These are phyloP conservation scores for Gracilaria caudata DNA, from an alignment of 23 red algal species.

Conservation along the genomic window DNA sequence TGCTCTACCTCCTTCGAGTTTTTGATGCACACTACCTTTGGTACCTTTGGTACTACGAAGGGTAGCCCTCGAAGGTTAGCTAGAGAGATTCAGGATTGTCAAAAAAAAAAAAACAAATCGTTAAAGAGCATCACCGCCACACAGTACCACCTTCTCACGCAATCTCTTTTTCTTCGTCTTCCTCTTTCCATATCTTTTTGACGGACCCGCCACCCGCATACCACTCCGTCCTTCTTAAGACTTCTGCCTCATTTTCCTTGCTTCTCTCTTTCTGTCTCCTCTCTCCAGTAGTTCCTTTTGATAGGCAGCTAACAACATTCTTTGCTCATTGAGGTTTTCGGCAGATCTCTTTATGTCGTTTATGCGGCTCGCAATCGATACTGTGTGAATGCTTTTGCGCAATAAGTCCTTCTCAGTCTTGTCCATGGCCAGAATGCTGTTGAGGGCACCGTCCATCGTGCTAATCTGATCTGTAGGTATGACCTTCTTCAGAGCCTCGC, in stretches of 20 bases:
- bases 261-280: neutral
- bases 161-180: neutral
- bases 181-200: neutral
- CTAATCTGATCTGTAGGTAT: constrained; percentile 22
- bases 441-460: constrained; percentile 1
- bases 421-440: constrained; percentile 10
- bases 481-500: neutral
- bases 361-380: constrained; percentile 21
- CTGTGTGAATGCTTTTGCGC: constrained; percentile 9
- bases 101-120: too few species aligned
- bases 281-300: neutral
- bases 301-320: neutral
- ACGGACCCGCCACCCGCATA: neutral
- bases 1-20: too few species aligned
- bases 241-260: neutral
- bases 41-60: too few species aligned
- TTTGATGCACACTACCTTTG: too few species aligned
- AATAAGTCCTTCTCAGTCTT: constrained; percentile 20
- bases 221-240: neutral
- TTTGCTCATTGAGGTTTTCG: neutral
- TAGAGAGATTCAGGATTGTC: too few species aligned
- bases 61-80: too few species aligned
- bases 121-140: too few species aligned
- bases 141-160: too few species aligned
- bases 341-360: neutral